Evolutionary conservation across 73 alveolate species (phyloP).

Genomic region (Breviolum minutum): DNA sequence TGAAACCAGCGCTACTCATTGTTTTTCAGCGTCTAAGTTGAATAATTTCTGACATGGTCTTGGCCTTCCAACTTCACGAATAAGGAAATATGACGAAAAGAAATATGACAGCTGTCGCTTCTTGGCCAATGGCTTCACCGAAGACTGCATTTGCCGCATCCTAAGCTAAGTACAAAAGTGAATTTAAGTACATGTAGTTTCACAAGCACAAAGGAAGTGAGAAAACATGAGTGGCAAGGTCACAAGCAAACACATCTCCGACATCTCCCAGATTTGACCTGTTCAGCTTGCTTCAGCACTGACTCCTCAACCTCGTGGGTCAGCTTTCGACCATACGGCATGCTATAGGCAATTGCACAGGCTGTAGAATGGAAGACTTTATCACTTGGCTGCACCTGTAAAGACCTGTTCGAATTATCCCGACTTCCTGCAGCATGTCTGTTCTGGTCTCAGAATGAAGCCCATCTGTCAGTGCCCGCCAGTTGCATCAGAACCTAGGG

Average conservation of each 20-base stretch:
- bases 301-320: constrained; percentile 50
- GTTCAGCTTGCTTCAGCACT: constrained; percentile 80
- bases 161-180: neutral
- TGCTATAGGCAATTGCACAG: too few species aligned
- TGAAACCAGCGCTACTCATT: too few species aligned
- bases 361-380: too few species aligned
- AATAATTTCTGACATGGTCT: too few species aligned
- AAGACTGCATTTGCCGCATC: constrained; percentile 80
- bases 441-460: neutral
- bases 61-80: too few species aligned
- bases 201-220: neutral
- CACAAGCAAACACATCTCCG: neutral
- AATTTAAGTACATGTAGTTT: neutral
- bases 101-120: neutral
- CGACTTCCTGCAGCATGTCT: too few species aligned
- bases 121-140: constrained; percentile 66
- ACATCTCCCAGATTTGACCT: neutral
- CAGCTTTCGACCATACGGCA: too few species aligned
- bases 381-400: too few species aligned
- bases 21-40: too few species aligned
- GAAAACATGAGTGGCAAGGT: neutral
- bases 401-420: too few species aligned
- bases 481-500: constrained; percentile 54
- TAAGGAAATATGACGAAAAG: too few species aligned
- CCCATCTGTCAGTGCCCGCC: constrained; percentile 84